phyloP scores from a whole-genome alignment of 2,329 filamentous ascomycete species.

The Ceratocystiopsis brevicomis region DNA sequence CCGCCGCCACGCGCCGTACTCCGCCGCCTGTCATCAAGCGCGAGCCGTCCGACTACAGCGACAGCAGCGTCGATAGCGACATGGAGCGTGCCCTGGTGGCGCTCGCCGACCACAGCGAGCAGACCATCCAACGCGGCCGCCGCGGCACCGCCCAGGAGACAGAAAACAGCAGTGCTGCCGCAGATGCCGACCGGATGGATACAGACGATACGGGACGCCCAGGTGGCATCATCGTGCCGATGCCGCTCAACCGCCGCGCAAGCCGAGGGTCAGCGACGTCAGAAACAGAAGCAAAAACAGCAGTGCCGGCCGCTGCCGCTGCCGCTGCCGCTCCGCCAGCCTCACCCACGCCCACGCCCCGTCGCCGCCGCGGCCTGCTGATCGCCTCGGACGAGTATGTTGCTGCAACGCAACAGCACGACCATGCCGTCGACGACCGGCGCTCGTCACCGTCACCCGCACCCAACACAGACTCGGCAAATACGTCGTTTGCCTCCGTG shows the following conservation, averaged over 20 bases:
- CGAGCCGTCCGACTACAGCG: conserved; percentile 3
- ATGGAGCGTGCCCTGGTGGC: conserved; percentile 7
- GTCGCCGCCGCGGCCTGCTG: conserved; percentile 1
- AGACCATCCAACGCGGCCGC: background rate
- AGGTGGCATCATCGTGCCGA: background rate
- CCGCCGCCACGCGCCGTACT: background rate
- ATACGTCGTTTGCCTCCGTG: no score
- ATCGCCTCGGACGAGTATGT: conserved; percentile 4
- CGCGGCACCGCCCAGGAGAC: background rate
- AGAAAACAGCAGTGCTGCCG: background rate
- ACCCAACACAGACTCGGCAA: no score
- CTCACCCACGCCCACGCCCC: background rate
- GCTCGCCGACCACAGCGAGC: conserved; percentile 6
- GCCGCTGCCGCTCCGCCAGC: background rate
- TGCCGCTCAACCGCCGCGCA: background rate
- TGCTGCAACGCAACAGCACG: background rate
- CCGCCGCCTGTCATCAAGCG: background rate
- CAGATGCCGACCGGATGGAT: background rate
- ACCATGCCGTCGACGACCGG: no score
- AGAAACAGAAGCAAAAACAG: background rate
- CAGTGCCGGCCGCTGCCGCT: background rate
- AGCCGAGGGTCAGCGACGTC: background rate
- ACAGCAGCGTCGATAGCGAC: conserved; percentile 8
- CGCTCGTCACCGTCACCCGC: no score
- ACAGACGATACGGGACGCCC: background rate